Evolutionary conservation across 208 protist species (phyloP), one percentile per base, ranked within the genome.

Genomic region (Willaertia magna): DNA sequence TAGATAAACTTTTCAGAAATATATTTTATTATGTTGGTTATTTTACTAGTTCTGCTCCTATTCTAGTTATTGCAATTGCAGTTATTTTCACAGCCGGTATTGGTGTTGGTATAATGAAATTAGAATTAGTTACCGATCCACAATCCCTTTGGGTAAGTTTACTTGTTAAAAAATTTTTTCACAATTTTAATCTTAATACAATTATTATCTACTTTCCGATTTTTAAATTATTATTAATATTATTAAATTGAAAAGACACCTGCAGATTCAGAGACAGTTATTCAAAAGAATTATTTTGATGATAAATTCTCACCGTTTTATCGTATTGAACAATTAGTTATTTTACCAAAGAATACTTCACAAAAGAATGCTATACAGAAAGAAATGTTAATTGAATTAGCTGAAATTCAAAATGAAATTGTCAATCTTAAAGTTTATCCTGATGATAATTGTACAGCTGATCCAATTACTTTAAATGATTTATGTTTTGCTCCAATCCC

Each of bases 211-310:
- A 16, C 48, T n/a, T 59, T n/a, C 26, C 26, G 55, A 26, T 34
- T 34, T n/a, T 67, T 7, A 18, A n/a, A 67, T 67, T 26, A 18
- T 67, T 67, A n/a, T 61, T 67, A 34, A 67, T 67, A 11, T 18
- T 12, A 34, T 34, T 18, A 34, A 34, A 34, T 67, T 67, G n/a
- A 67, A 34, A 67, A n/a, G 55, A 26, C 34, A n/a, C 84, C 55
- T 4, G 18, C 42, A 12, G 74, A 76, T 12, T 85, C 74, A 12
- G 40, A 79, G 16, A 30, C 44, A n/a, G 43, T 74, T 1, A 85
- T 26, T 11, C 81, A 89, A 79, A 89, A 89, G n/a, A 78, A 89
- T n/a, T 86, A 81, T 39, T 89, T 86, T 76, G 88, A 89, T 74
- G 34, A 84, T 1, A 20, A 42, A 51, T 89, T 89, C 39, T 61